Percentiles rank a stretch among this genome's conserved stretches.
Conservation (phyloP, 257 asterid genomes). For the Solanum chiquidenum region DNA sequence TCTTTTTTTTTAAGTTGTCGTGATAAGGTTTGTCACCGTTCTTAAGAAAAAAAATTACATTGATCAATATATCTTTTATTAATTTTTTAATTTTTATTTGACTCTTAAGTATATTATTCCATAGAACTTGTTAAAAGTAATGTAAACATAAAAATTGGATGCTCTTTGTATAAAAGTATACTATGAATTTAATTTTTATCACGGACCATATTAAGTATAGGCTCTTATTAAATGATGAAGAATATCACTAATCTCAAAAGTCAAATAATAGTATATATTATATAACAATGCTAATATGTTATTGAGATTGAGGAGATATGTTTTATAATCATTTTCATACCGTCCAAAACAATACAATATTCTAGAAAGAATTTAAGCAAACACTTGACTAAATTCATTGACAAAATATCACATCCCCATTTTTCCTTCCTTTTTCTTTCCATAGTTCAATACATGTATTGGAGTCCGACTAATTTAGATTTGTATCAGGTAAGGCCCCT, state of each 20-base stretch:
- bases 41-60: no score
- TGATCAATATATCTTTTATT: no score
- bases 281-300: neutral
- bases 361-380: neutral
- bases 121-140: no score
- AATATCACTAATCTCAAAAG: neutral
- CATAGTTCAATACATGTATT: accelerated
- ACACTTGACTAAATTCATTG: neutral
- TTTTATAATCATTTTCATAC: neutral
- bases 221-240: neutral
- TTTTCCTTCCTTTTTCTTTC: neutral
- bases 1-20: no score
- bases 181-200: neutral
- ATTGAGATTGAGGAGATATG: neutral
- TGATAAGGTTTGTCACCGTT: no score
- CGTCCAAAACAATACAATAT: neutral
- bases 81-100: no score
- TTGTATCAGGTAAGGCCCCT: accelerated
- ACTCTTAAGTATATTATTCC: no score
- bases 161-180: neutral
- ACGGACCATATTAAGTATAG: neutral
- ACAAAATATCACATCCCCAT: neutral
- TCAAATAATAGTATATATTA: neutral
- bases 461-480: accelerated
- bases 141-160: neutral